phyloP scores from a whole-genome alignment of 208 protist genomes.

The Trypanosoma lewisi region DNA sequence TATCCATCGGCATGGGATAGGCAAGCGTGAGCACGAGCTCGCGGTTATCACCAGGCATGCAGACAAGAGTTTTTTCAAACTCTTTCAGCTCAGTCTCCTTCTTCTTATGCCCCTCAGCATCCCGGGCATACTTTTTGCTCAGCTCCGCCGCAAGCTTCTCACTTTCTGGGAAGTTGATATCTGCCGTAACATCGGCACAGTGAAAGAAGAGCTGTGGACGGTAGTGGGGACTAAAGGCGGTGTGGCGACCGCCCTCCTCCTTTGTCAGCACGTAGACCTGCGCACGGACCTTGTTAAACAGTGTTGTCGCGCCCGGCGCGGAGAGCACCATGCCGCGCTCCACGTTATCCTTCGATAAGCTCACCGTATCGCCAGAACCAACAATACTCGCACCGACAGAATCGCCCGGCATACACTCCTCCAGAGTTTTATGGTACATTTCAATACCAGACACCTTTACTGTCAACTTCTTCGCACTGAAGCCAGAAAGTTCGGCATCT shows the following conservation, averaged over 20 bases:
- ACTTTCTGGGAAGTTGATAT: conserved; percentile 92
- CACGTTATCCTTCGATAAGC: conserved; percentile 95
- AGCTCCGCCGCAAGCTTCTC: conserved; percentile 71
- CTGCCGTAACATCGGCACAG: conserved; percentile 97
- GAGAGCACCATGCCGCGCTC: conserved; percentile 94
- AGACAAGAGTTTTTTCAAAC: conserved; percentile 92
- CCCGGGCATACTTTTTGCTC: conserved; percentile 78
- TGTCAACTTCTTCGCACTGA: conserved; percentile 79
- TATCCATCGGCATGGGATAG: conserved; percentile 90
- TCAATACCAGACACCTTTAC: conserved; percentile 94
- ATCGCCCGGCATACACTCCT: conserved; percentile 96
- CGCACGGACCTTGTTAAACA: conserved; percentile 94
- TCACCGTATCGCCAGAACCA: conserved; percentile 76
- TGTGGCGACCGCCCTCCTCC: conserved; percentile 99
- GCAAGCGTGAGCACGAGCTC: conserved; percentile 93
- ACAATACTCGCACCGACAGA: conserved; percentile 96
- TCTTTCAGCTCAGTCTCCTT: conserved; percentile 78
- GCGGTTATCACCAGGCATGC: conserved; percentile 98
- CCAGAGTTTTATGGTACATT: conserved; percentile 97
- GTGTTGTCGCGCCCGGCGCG: conserved; percentile 90
- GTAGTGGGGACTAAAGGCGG: conserved; percentile 97
- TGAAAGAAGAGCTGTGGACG: conserved; percentile 98
- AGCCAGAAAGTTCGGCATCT: conserved; percentile 97
- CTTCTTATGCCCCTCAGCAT: conserved; percentile 81
- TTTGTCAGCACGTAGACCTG: conserved; percentile 98